Evolutionary conservation across 2,329 filamentous ascomycete genomes (phyloP).

Genomic region (Fusarium verrucosum): DNA sequence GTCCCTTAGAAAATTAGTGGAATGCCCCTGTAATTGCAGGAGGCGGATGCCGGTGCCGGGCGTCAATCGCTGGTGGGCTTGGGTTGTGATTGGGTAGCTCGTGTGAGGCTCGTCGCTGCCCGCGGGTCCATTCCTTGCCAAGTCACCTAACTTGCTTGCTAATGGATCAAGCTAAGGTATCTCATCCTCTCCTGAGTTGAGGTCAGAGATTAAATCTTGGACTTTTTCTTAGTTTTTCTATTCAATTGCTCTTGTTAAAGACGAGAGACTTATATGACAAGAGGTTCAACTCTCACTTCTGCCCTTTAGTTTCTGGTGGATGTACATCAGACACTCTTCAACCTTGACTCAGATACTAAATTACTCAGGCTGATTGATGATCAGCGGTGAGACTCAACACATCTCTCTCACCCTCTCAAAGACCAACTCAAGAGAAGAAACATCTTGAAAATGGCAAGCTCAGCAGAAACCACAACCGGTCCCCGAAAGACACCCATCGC

Average conservation of each 20-base stretch:
- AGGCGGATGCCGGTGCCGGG: slow-evolving; percentile 15
- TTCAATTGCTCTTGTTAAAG: neutral
- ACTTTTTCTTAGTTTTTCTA: neutral
- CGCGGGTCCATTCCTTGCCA: no score
- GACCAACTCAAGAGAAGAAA: neutral
- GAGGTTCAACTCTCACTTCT: neutral
- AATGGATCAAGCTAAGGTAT: slow-evolving; percentile 2
- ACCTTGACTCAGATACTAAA: slow-evolving; percentile 24
- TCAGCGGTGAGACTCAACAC: slow-evolving; percentile 35
- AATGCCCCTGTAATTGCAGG: slow-evolving; percentile 25
- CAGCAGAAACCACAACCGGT: slow-evolving; percentile 29
- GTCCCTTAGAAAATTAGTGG: slow-evolving; percentile 19
- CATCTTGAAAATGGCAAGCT: slow-evolving; percentile 33
- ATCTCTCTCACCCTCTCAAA: slow-evolving; percentile 5
- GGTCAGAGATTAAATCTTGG: slow-evolving; percentile 1
- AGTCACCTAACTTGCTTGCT: slow-evolving; percentile 14
- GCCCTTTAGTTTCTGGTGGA: neutral
- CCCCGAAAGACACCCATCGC: slow-evolving; percentile 64
- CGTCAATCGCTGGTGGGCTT: neutral
- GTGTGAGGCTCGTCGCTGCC: slow-evolving; percentile 20
- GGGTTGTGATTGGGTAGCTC: slow-evolving; percentile 9
- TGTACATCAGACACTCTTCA: neutral
- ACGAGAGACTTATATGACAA: neutral
- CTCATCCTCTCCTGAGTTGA: slow-evolving; percentile 27
- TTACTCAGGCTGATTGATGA: slow-evolving; percentile 13